These are phyloP conservation scores for Aspergillus calidoustus DNA, from an alignment of 2,329 filamentous ascomycete genomes.

Conservation along the genomic window DNA sequence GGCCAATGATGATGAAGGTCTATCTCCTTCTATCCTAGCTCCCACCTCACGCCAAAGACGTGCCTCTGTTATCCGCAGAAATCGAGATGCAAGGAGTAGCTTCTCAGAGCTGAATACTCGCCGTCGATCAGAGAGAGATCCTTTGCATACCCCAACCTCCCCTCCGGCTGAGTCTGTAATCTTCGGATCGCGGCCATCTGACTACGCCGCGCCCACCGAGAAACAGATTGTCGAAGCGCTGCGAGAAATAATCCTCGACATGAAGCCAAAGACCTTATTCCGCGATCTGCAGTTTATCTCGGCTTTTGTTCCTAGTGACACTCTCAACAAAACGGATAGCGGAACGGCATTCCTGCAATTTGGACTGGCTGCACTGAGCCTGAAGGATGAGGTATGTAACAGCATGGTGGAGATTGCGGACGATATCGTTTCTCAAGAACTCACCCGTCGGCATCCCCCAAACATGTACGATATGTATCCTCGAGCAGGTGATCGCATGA, in stretches of 20 bases:
- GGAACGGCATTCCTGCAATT: slow-evolving; percentile 89
- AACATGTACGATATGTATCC: slow-evolving; percentile 36
- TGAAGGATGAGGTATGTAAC: slow-evolving; percentile 85
- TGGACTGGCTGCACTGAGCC: slow-evolving; percentile 80
- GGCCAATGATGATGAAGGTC: slow-evolving; percentile 47
- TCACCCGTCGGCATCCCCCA: slow-evolving; percentile 43
- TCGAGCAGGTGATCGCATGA: slow-evolving; percentile 46
- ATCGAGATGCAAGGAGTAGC: slow-evolving; percentile 35
- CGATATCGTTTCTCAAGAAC: slow-evolving; percentile 65
- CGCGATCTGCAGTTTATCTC: slow-evolving; percentile 77
- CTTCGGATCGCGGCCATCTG: slow-evolving; percentile 44
- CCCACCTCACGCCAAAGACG: slow-evolving; percentile 12
- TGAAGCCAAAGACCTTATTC: slow-evolving; percentile 80
- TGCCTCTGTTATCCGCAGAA: slow-evolving; percentile 15
- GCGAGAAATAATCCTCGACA: slow-evolving; percentile 68
- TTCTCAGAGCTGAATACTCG: slow-evolving; percentile 34
- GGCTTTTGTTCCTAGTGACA: slow-evolving; percentile 62
- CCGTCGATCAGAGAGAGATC: slow-evolving; percentile 22
- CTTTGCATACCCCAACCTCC: slow-evolving; percentile 28
- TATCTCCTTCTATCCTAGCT: slow-evolving; percentile 13
- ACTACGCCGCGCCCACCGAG: slow-evolving; percentile 61
- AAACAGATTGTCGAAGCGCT: slow-evolving; percentile 67
- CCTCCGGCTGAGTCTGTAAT: slow-evolving; percentile 35
- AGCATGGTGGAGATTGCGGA: slow-evolving; percentile 80
- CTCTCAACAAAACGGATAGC: slow-evolving; percentile 61